phyloP scores from a whole-genome alignment of 305 asterid species.

The Fraxinus platypoda region DNA sequence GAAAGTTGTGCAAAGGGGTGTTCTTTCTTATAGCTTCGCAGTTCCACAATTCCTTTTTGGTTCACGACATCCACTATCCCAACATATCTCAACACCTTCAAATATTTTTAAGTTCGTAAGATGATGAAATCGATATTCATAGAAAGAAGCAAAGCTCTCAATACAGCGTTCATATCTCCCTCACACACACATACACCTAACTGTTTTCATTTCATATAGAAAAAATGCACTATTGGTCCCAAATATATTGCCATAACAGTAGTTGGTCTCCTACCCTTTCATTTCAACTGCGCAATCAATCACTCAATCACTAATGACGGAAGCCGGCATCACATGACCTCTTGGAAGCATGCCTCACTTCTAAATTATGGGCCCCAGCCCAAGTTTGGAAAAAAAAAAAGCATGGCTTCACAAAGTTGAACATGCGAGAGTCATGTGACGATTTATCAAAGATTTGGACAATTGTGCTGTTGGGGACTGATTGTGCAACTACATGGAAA shows the following conservation, averaged over 20 bases:
- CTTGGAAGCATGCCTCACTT: background rate
- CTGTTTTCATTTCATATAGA: background rate
- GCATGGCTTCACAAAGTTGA: background rate
- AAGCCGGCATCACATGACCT: background rate
- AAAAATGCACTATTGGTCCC: background rate
- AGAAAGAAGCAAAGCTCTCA: background rate
- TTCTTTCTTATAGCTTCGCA: conserved; percentile 75
- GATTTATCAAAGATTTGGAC: background rate
- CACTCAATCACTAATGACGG: background rate
- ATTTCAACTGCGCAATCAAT: background rate
- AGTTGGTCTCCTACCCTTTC: background rate
- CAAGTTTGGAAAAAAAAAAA: background rate
- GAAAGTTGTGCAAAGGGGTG: conserved; percentile 94
- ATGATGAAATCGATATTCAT: conserved; percentile 12
- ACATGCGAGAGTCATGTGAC: background rate
- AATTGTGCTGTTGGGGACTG: background rate
- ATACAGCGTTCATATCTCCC: background rate
- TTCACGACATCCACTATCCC: conserved; percentile 89
- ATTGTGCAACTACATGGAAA: background rate
- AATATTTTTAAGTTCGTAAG: conserved; percentile 23
- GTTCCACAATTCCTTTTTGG: conserved; percentile 74
- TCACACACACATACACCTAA: background rate
- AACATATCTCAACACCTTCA: conserved; percentile 90
- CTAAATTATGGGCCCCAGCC: background rate
- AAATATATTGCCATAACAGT: background rate